These are phyloP conservation scores for Antitrichia curtipendula DNA, from an alignment of 225 moss, liverwort and hornwort species.

Conservation along the genomic window DNA sequence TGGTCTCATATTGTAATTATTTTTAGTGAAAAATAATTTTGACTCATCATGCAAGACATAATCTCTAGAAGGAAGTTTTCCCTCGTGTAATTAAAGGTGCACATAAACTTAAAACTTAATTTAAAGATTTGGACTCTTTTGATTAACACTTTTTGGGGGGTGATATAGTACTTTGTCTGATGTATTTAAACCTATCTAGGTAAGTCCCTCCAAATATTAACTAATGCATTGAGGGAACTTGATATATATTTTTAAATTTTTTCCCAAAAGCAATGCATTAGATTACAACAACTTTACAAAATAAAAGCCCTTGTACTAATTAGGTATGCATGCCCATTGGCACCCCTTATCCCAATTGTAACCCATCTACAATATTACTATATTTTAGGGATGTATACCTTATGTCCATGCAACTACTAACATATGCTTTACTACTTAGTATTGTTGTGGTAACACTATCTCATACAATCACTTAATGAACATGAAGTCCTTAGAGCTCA, in stretches of 20 bases:
- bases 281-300: not conserved
- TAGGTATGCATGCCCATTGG: not conserved
- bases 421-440: not conserved
- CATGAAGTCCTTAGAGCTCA: fast-evolving
- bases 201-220: not conserved
- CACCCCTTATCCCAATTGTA: not conserved
- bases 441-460: fast-evolving
- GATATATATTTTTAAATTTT: not conserved
- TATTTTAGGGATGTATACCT: fast-evolving
- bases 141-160: fast-evolving
- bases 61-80: fast-evolving
- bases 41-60: not conserved
- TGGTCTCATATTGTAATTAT: not conserved
- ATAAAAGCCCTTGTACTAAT: not conserved
- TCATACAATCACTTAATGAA: fast-evolving
- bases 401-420: too few species aligned
- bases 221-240: fast-evolving
- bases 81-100: too few species aligned
- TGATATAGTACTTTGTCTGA: fast-evolving
- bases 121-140: not conserved
- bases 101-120: too few species aligned
- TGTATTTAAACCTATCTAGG: fast-evolving
- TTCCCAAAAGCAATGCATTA: fast-evolving
- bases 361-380: not conserved
- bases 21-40: not conserved